Base-by-base conservation (phyloP, 2,329 filamentous ascomycete genomes). In the Aureobasidium sp. region DNA sequence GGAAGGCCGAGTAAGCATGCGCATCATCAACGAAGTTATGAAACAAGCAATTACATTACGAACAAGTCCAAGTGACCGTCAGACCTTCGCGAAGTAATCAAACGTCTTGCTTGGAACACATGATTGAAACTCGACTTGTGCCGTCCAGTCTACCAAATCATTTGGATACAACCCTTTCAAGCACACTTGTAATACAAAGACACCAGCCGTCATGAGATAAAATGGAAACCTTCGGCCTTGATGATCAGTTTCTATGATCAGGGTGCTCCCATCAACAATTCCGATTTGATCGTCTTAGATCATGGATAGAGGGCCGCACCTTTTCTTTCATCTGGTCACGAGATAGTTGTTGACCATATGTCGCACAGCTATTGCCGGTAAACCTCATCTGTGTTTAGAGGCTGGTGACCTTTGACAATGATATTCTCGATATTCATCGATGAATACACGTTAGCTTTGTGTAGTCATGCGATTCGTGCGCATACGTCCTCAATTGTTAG, bases 1-100 rank as follows among this genome's bases (percentile, higher is more conserved):
- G 84, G 84, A 76, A 75, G 80, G 78, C 77, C 57, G 73, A 74
- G 29, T 79, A 70, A 32, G 44, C 20, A 12, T 29, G 13, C n/a
- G 37, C 26, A 27, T 39, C 23, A 44, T 5, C 34, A 53, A 53
- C 34, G 46, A 58, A 62, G 1, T 37, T 8, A 62, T 37, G 47
- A 61, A 47, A 48, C 13, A 39, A 53, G 26, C 15, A n/a, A 29
- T 9, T 17, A 29, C 7, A n/a, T n/a, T 7, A 3, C 3, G 15
- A 32, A 48, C 13, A n/a, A 13, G 13, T 32, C 7, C 12, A 13
- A n/a, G 7, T 7, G 26, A n/a, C 5, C 6, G 9, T 3, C 15
- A 48, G 15, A 29, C 41, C 13, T 26, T 26, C 2, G 9, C 23
- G 20, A 20, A 20, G 41, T 26, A 44, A 44, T 3, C n/a, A 26